Percentiles rank a stretch among this genome's conserved stretches.
phyloP scores from a whole-genome alignment of 805 yeast species.

The Starmerella sp. region DNA sequence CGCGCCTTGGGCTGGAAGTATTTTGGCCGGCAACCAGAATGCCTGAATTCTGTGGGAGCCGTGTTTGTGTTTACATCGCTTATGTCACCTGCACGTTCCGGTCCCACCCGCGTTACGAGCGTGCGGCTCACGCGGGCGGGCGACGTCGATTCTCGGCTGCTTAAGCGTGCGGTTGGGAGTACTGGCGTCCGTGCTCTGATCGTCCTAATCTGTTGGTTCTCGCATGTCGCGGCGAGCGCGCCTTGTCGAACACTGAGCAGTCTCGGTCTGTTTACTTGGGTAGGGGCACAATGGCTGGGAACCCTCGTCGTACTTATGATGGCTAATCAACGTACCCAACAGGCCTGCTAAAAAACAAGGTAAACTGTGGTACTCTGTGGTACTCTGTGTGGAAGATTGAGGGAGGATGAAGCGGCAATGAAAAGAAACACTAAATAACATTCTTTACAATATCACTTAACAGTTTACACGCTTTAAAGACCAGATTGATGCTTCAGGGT shows the following conservation, averaged over 20 bases:
- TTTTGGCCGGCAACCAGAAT: neutral
- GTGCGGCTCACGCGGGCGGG: neutral
- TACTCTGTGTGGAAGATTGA: too few species aligned
- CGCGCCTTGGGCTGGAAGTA: neutral
- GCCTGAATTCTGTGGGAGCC: neutral
- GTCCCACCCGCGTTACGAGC: neutral
- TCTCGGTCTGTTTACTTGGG: neutral
- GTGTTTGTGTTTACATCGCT: conserved; percentile 4
- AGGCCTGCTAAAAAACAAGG: too few species aligned
- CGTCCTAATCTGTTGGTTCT: too few species aligned
- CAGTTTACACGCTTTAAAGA: too few species aligned
- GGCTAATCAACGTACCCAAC: neutral
- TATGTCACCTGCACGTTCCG: conserved; percentile 6
- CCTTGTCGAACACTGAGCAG: neutral
- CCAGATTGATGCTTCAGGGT: too few species aligned
- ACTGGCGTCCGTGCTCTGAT: too few species aligned
- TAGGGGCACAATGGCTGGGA: neutral
- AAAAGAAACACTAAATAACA: too few species aligned
- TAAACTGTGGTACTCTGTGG: too few species aligned
- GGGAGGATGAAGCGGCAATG: too few species aligned
- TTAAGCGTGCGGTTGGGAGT: neutral
- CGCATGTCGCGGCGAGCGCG: too few species aligned
- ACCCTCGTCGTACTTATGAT: neutral
- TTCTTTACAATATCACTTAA: too few species aligned
- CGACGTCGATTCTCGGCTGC: neutral